phyloP scores from a whole-genome alignment of 2,329 filamentous ascomycete species.

The Tolypocladium inflatum region DNA sequence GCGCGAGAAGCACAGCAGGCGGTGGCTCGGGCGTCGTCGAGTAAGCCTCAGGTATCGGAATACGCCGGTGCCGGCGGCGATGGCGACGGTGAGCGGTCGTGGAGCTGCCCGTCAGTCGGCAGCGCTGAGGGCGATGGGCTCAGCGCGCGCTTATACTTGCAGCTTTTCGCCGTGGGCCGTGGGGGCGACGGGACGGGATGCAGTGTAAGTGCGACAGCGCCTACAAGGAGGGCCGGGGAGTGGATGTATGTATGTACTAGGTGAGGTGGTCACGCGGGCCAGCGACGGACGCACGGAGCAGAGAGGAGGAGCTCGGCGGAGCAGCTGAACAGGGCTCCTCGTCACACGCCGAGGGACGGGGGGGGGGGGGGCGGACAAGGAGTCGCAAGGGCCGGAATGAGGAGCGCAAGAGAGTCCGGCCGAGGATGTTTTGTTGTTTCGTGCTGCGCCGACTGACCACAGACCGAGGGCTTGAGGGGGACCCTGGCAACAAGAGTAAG shows the following conservation, averaged over 20 bases:
- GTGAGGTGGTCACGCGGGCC: constrained; percentile 1
- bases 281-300: not conserved
- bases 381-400: not conserved
- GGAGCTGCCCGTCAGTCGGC: not conserved
- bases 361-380: not conserved
- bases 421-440: not conserved
- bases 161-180: constrained; percentile 4
- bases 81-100: not conserved
- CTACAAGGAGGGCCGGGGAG: constrained; percentile 2
- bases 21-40: not conserved
- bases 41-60: not conserved
- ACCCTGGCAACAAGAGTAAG: not conserved
- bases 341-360: not conserved
- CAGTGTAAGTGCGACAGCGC: constrained; percentile 17
- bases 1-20: not conserved
- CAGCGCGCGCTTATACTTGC: constrained; percentile 4
- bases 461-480: not conserved
- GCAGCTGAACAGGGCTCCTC: not conserved
- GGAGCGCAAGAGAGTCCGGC: not conserved
- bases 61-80: not conserved
- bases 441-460: not conserved
- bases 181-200: not conserved
- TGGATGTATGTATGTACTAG: not conserved
- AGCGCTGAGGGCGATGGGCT: constrained; percentile 5
- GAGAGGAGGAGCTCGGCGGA: not conserved